Evolutionary conservation across 345 rosid species (phyloP), one percentile per base, ranked within the genome.

Genomic region (Euphorbia pulcherrima): DNA sequence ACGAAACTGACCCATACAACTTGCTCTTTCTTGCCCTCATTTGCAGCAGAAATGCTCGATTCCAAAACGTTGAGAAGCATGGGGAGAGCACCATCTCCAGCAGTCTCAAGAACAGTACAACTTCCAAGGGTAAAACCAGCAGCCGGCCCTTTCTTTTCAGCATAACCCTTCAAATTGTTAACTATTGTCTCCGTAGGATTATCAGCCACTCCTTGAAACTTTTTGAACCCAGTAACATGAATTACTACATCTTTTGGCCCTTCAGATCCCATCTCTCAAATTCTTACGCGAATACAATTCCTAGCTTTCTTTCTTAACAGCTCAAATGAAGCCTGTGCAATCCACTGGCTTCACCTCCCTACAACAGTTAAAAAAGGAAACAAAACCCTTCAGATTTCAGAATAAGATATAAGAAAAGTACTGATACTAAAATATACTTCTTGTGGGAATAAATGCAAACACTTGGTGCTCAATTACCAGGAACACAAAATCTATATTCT

Each of bases 101-200:
- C 96, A 76, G 88, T 65, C 65, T 92, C 92, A 67, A 92, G 93
- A 68, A 87, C 66, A 17, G 78, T 83, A 77, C 86, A 89, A 68
- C 82, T 89, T 52, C 97, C 92, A 20, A 91, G 74, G 66, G 77
- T 81, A 67, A 89, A 67, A 14, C 92, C 89, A 68, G 88, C 75
- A 62, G 87, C 79, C 83, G 86, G 79, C 2, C 88, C 85, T 68
- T 78, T 80, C 72, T 67, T 88, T 69, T 79, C 85, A 16, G 82
- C 73, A 70, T 69, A 86, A 6, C 69, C 70, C 80, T 73, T 87
- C 72, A 91, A 74, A 68, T 80, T 89, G 35, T 40, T 81, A 18
- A 87, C 93, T 29, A 89, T 78, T 27, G 71, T 85, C 84, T 89
- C 96, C 0, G 96, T 91, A 16, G 96, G 97, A 81, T 89, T 91